Conservation (phyloP, 2,329 filamentous ascomycete genomes). For the Calonectria pteridis region DNA sequence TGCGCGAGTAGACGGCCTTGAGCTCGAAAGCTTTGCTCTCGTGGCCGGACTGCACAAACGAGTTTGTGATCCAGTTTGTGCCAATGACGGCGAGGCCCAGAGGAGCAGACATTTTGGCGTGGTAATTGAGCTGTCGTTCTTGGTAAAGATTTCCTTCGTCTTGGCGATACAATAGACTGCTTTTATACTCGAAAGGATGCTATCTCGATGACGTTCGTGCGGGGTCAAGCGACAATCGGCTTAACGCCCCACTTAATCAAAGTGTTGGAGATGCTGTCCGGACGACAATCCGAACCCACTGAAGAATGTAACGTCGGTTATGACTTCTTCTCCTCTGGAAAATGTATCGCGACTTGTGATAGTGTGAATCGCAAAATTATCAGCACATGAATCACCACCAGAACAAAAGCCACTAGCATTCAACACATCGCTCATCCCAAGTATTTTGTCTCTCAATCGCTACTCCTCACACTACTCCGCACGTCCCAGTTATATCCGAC, state of each 20-base stretch:
- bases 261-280: not conserved
- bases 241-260: not conserved
- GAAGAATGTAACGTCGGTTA: not conserved
- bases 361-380: not conserved
- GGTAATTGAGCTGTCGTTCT: not conserved
- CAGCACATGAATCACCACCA: too few relatives aligned
- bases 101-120: slow-evolving; percentile 26
- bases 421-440: not conserved
- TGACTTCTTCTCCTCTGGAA: not conserved
- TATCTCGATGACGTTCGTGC: not conserved
- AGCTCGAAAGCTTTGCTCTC: slow-evolving; percentile 31
- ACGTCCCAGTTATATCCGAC: not conserved
- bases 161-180: not conserved
- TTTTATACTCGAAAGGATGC: not conserved
- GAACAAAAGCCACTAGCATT: not conserved
- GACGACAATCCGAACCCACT: not conserved
- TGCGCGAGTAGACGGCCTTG: slow-evolving; percentile 33
- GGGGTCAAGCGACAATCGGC: not conserved
- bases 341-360: not conserved
- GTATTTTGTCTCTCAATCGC: not conserved
- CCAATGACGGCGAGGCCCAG: slow-evolving; percentile 35
- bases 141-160: not conserved
- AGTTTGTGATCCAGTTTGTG: slow-evolving; percentile 39
- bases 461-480: not conserved
- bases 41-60: slow-evolving; percentile 37